These are phyloP conservation scores for Colletotrichum godetiae DNA, from an alignment of 2,329 filamentous ascomycete genomes.

Conservation along the genomic window DNA sequence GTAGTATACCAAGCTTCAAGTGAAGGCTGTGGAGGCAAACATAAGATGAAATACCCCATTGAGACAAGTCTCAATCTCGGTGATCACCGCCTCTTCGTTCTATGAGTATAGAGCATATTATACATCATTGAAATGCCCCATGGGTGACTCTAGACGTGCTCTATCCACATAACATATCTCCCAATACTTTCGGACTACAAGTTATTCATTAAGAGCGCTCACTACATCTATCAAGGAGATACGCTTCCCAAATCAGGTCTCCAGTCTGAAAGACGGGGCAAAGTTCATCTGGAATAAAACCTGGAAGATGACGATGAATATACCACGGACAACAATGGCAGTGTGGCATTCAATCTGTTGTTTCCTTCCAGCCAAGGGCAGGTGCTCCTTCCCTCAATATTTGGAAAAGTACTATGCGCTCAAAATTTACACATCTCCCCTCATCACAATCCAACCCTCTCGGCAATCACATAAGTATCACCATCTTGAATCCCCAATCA, in stretches of 20 bases:
- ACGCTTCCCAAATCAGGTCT: not conserved
- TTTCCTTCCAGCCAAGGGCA: not conserved
- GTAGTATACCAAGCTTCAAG: not conserved
- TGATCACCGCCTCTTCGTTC: not conserved
- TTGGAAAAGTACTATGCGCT: not conserved
- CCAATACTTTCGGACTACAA: not conserved
- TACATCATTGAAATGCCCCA: not conserved
- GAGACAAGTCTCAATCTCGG: not conserved
- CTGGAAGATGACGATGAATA: not conserved
- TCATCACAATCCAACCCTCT: not conserved
- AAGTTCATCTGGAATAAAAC: not conserved
- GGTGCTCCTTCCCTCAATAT: not conserved
- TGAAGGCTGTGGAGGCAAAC: not conserved
- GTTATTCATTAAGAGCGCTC: not conserved
- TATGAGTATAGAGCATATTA: not conserved
- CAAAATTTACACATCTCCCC: not conserved
- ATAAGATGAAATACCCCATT: not conserved
- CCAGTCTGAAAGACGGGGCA: not conserved
- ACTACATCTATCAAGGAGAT: not conserved
- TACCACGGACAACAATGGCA: not conserved
- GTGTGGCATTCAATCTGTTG: not conserved
- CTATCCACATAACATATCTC: not conserved
- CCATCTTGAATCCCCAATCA: not conserved
- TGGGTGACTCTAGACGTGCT: no score
- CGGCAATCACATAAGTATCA: not conserved